A percentile compares a stretch with the other conserved stretches of the same genome.
Evolutionary conservation across 768 basidiomycete species (phyloP).

Genomic region (Mrakia blollopis): DNA sequence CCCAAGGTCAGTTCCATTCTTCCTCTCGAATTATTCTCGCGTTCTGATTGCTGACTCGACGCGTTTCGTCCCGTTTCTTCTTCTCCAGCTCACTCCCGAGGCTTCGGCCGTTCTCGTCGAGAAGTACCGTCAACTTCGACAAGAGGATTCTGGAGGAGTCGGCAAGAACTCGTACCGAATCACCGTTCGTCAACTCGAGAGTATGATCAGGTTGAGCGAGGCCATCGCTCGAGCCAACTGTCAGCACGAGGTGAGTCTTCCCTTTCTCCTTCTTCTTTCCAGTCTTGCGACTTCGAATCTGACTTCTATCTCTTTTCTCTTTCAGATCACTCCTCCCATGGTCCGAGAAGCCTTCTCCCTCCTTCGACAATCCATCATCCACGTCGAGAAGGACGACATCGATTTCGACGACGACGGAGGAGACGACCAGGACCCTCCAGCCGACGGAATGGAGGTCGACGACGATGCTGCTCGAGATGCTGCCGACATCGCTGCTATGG

Average conservation of each 20-base stretch:
- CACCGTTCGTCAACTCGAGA: slow-evolving; percentile 94
- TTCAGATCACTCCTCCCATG: slow-evolving; percentile 82
- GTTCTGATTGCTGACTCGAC: not conserved
- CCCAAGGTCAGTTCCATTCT: slow-evolving; percentile 66
- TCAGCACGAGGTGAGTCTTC: slow-evolving; percentile 65
- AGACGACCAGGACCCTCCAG: slow-evolving; percentile 39
- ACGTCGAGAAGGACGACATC: slow-evolving; percentile 97
- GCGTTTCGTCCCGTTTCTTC: not conserved
- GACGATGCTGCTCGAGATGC: slow-evolving; percentile 43
- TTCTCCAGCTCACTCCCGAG: slow-evolving; percentile 75
- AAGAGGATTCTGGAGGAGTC: slow-evolving; percentile 83
- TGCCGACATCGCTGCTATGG: slow-evolving; percentile 55
- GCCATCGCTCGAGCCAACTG: slow-evolving; percentile 97
- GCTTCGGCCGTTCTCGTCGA: slow-evolving; percentile 90
- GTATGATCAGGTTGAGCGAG: slow-evolving; percentile 95
- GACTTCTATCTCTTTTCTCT: not conserved
- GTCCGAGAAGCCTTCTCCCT: slow-evolving; percentile 94
- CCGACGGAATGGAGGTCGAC: slow-evolving; percentile 55
- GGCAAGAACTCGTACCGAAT: slow-evolving; percentile 93
- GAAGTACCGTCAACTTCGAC: slow-evolving; percentile 84
- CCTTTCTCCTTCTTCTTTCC: not conserved
- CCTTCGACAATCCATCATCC: slow-evolving; percentile 93
- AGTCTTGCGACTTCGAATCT: too few relatives aligned
- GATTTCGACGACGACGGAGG: slow-evolving; percentile 68
- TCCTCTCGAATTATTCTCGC: not conserved